Evolutionary conservation across 257 asterid genomes (phyloP).

Genomic region (Solanum neorickii): DNA sequence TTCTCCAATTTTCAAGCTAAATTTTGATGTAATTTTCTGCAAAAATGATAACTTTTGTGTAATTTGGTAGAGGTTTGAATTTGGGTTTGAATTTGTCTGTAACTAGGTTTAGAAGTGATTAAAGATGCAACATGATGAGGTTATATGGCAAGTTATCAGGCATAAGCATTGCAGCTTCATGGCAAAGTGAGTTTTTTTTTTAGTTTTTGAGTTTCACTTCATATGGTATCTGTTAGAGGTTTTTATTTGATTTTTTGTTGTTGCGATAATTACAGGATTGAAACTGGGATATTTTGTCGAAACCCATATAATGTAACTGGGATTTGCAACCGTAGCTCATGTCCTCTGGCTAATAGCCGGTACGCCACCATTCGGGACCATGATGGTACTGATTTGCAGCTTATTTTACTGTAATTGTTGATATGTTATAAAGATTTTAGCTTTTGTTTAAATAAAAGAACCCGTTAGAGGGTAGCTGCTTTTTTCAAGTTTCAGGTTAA

Average conservation of each 20-base stretch:
- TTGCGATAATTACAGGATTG: constrained; percentile 35
- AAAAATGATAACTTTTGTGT: neutral
- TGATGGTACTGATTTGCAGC: constrained; percentile 33
- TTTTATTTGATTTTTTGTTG: neutral
- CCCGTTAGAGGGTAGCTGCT: neutral
- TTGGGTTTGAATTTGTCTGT: neutral
- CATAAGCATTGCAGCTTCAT: constrained; percentile 99
- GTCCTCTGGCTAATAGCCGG: constrained; percentile 97
- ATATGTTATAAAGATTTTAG: neutral
- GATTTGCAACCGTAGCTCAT: constrained; percentile 88
- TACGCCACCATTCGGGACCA: constrained; percentile 89
- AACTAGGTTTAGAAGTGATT: neutral
- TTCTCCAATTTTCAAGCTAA: neutral
- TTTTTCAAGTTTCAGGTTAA: neutral
- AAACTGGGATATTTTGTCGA: constrained; percentile 82
- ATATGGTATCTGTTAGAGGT: neutral
- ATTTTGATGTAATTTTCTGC: neutral
- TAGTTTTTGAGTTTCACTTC: neutral
- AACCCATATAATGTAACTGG: constrained; percentile 94
- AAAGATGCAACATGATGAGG: constrained; percentile 98
- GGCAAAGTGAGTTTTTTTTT: constrained; percentile 52
- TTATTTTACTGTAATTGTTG: neutral
- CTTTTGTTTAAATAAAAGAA: neutral
- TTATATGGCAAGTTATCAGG: constrained; percentile 96
- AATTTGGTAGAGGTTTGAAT: neutral